Percentiles rank a stretch among this genome's conserved stretches.
phyloP scores from a whole-genome alignment of 306 rosid species.

The Abrus precatorius region DNA sequence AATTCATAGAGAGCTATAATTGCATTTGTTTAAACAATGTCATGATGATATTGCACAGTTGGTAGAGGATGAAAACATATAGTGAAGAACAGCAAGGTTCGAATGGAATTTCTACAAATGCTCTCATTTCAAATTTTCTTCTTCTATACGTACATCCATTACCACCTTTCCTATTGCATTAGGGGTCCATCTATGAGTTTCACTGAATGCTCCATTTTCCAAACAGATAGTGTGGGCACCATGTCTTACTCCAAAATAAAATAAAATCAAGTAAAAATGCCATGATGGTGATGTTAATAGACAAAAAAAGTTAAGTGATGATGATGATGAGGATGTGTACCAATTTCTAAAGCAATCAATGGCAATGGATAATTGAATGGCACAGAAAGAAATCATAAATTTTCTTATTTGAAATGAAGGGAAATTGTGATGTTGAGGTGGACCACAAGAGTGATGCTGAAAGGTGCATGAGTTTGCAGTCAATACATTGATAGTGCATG shows the following conservation, averaged over 20 bases:
- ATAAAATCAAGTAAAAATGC: not conserved
- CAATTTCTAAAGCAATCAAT: slow-evolving; percentile 58
- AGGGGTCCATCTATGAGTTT: slow-evolving; percentile 4
- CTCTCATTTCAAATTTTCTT: not conserved
- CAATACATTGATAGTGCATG: slow-evolving; percentile 31
- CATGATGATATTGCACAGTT: slow-evolving; percentile 10
- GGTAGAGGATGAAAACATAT: not conserved
- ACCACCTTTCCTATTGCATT: no score
- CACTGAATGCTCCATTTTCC: not conserved
- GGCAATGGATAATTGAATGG: slow-evolving; percentile 58
- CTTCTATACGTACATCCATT: not conserved
- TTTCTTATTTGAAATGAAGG: slow-evolving; percentile 47
- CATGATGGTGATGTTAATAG: slow-evolving; percentile 23
- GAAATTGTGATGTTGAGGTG: slow-evolving; percentile 50
- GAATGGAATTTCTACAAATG: not conserved
- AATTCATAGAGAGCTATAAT: slow-evolving; percentile 54
- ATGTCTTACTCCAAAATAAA: not conserved
- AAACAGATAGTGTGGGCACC: not conserved
- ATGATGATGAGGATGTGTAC: slow-evolving; percentile 52
- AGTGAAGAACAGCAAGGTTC: not conserved
- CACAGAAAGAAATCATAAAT: slow-evolving; percentile 40
- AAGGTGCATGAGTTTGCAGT: slow-evolving; percentile 41
- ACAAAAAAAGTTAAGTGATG: slow-evolving; percentile 38
- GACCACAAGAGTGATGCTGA: slow-evolving; percentile 52
- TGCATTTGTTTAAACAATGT: slow-evolving; percentile 38